A percentile compares a stretch with the other conserved stretches of the same genome.
phyloP scores from a whole-genome alignment of 2,329 filamentous ascomycete species.

The Bertia moriformis region DNA sequence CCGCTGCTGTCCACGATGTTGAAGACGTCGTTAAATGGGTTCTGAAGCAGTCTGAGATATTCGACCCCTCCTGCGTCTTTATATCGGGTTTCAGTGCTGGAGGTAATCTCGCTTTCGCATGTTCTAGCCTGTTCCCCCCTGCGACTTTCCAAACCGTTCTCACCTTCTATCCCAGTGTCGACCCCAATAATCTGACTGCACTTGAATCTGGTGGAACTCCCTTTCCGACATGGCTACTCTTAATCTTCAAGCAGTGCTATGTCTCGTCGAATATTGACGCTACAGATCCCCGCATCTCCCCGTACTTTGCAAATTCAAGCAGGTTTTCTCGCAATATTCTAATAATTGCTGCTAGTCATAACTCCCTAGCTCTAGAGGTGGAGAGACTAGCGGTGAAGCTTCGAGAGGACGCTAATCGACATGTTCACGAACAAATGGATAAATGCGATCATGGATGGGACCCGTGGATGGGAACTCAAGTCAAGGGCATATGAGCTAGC shows the following conservation, averaged over 20 bases:
- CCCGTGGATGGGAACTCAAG: background rate
- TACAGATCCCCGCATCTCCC: conserved; percentile 17
- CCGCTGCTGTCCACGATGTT: conserved; percentile 18
- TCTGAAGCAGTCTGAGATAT: conserved; percentile 11
- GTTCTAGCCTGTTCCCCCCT: conserved; percentile 18
- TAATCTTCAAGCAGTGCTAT: conserved; percentile 18
- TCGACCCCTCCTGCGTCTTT: conserved; percentile 12
- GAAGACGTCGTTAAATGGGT: conserved; percentile 17
- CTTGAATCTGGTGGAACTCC: conserved; percentile 8
- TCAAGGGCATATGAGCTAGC: background rate
- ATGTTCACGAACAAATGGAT: conserved; percentile 8
- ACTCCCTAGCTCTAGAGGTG: conserved; percentile 17
- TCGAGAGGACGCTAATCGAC: conserved; percentile 6
- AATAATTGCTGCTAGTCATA: conserved; percentile 17
- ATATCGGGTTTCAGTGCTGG: conserved; percentile 24
- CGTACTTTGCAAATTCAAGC: conserved; percentile 10
- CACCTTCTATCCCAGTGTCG: conserved; percentile 23
- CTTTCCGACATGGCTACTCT: conserved; percentile 7
- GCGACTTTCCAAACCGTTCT: conserved; percentile 32
- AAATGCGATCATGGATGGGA: conserved; percentile 8
- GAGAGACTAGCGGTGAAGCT: conserved; percentile 15
- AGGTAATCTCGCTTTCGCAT: conserved; percentile 21
- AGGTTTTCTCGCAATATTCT: conserved; percentile 12
- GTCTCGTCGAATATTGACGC: conserved; percentile 10
- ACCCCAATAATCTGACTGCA: conserved; percentile 13